phyloP scores from a whole-genome alignment of 1,139 yeast species.

The Candida glucosophila region DNA sequence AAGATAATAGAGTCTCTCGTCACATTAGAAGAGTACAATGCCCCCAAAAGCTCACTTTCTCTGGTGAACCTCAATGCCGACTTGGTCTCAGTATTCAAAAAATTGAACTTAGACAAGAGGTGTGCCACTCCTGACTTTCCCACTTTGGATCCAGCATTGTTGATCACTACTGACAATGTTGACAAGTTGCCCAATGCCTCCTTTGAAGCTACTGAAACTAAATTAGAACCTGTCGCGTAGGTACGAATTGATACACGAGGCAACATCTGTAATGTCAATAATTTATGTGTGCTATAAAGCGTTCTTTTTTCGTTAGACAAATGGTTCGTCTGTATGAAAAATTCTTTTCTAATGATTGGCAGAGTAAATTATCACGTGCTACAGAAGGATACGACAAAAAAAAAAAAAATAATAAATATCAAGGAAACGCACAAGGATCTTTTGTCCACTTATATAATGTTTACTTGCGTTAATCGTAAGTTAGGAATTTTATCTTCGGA shows the following conservation, averaged over 20 bases:
- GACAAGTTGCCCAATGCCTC: conserved; percentile 58
- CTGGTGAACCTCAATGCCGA: conserved; percentile 90
- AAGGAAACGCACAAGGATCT: too few relatives aligned
- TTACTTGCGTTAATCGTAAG: conserved; percentile 35
- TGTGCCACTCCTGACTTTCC: conserved; percentile 80
- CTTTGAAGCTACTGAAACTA: conserved; percentile 37
- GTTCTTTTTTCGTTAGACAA: conserved; percentile 1
- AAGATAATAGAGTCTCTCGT: conserved; percentile 81
- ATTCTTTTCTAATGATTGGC: conserved; percentile 14
- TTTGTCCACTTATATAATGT: conserved; percentile 2
- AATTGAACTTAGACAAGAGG: conserved; percentile 74
- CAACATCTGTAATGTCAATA: conserved; percentile 19
- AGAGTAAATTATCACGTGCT: conserved; percentile 7
- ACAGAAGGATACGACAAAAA: too few relatives aligned
- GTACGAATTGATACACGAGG: conserved; percentile 40
- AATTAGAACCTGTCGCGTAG: conserved; percentile 37
- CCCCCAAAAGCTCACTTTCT: conserved; percentile 93
- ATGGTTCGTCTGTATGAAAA: conserved; percentile 6
- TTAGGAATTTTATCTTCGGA: conserved; percentile 8
- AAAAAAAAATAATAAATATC: too few relatives aligned
- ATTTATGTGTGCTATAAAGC: too few relatives aligned
- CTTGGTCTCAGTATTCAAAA: conserved; percentile 74
- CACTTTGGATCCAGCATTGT: conserved; percentile 77
- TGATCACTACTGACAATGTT: conserved; percentile 61
- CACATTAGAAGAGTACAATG: conserved; percentile 57